Evolutionary conservation across 2,329 filamentous ascomycete genomes (phyloP).

Genomic region (Calonectria naviculata): DNA sequence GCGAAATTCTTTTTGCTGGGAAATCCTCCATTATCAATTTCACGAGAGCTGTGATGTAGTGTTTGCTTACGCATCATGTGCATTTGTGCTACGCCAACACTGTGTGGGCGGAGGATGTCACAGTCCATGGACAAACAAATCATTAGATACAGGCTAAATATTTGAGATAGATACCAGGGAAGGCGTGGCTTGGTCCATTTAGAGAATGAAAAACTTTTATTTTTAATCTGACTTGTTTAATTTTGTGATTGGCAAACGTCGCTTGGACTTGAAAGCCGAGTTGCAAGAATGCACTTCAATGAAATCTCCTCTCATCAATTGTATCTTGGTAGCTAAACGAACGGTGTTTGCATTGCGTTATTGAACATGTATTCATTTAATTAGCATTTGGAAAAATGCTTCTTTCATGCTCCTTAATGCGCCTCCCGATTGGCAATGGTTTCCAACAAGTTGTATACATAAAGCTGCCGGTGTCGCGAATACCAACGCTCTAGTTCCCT

Average conservation of each 20-base stretch:
- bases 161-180: not conserved
- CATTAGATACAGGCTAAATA: slow-evolving; percentile 1
- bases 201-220: not conserved
- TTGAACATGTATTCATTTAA: too few relatives aligned
- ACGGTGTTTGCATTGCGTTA: too few relatives aligned
- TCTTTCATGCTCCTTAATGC: too few relatives aligned
- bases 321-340: too few relatives aligned
- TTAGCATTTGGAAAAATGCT: too few relatives aligned
- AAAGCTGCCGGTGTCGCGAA: too few relatives aligned
- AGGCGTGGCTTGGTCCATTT: not conserved
- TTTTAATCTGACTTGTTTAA: not conserved
- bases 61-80: not conserved
- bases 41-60: not conserved
- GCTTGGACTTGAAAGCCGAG: too few relatives aligned
- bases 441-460: too few relatives aligned
- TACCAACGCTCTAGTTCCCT: too few relatives aligned
- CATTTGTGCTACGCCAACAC: not conserved
- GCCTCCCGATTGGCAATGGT: too few relatives aligned
- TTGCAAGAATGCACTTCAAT: not conserved
- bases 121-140: not conserved
- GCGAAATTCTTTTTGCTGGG: not conserved
- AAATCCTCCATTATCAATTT: not conserved
- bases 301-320: too few relatives aligned
- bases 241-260: not conserved
- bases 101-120: not conserved